These are phyloP conservation scores for Monilinia laxa DNA, from an alignment of 2,329 filamentous ascomycete species.

Conservation along the genomic window DNA sequence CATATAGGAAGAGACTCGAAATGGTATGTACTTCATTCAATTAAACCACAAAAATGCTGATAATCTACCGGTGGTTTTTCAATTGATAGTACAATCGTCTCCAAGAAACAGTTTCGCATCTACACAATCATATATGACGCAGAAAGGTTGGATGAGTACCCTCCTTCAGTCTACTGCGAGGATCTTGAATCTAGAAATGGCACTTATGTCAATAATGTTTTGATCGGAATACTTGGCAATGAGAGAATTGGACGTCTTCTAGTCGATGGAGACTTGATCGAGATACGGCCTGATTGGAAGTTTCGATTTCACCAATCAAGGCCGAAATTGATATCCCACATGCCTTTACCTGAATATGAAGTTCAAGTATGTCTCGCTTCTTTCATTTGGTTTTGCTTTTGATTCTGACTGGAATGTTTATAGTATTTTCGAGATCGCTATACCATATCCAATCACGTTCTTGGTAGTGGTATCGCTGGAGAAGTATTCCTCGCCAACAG, in stretches of 20 bases:
- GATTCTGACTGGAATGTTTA: constrained; percentile 12
- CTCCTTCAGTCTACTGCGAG: constrained; percentile 53
- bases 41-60: neutral
- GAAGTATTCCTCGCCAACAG: constrained; percentile 56
- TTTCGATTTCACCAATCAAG: constrained; percentile 42
- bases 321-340: constrained; percentile 24
- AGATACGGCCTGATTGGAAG: constrained; percentile 42
- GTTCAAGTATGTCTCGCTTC: constrained; percentile 36
- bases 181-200: constrained; percentile 56
- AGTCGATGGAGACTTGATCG: constrained; percentile 51
- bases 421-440: constrained; percentile 51
- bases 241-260: constrained; percentile 48
- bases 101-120: constrained; percentile 55
- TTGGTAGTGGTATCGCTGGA: constrained; percentile 56
- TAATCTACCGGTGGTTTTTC: constrained; percentile 42
- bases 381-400: neutral
- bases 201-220: constrained; percentile 51
- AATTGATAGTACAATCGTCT: constrained; percentile 47
- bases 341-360: constrained; percentile 41
- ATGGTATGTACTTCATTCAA: constrained; percentile 33
- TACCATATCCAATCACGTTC: constrained; percentile 48
- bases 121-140: constrained; percentile 54
- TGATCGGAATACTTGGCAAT: constrained; percentile 46
- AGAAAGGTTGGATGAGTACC: constrained; percentile 31
- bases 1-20: constrained; percentile 38